Evolutionary conservation across 2,329 filamentous ascomycete species (phyloP).

Genomic region (Botryotinia convoluta): DNA sequence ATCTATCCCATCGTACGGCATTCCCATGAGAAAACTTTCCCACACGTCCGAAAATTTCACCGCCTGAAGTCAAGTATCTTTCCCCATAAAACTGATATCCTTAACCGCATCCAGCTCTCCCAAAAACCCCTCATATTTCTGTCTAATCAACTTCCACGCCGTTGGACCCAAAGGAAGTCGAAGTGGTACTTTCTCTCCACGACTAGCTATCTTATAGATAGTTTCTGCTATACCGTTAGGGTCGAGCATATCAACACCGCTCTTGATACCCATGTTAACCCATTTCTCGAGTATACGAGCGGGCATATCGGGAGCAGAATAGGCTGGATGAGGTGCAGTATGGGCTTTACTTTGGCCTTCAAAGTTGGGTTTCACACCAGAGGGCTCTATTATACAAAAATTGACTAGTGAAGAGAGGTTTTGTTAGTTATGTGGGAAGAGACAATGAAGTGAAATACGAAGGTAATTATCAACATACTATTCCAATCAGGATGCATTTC

Average conservation of each 20-base stretch:
- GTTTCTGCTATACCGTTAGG: conserved; percentile 29
- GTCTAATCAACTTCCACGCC: conserved; percentile 32
- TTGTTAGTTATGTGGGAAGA: background rate
- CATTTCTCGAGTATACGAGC: conserved; percentile 33
- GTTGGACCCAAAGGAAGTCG: conserved; percentile 29
- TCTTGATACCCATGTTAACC: conserved; percentile 27
- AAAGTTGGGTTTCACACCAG: conserved; percentile 44
- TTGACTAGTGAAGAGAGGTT: conserved; percentile 37
- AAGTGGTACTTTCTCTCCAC: conserved; percentile 32
- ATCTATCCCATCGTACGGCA: too few species aligned
- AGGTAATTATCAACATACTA: conserved; percentile 23
- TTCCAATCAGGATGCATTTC: conserved; percentile 43
- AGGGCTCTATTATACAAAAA: conserved; percentile 43
- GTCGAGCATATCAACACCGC: conserved; percentile 27
- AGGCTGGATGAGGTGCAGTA: conserved; percentile 31
- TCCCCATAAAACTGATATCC: conserved; percentile 23
- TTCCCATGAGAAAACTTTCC: background rate
- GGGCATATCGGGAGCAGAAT: conserved; percentile 37
- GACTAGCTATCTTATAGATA: conserved; percentile 29
- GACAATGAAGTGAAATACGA: background rate
- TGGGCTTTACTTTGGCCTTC: conserved; percentile 40
- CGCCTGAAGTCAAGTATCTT: background rate
- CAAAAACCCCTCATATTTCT: conserved; percentile 27
- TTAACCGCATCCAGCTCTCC: conserved; percentile 27
- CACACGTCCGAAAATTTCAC: background rate